These are phyloP conservation scores for Colletotrichum sp. DNA, from an alignment of 2,329 filamentous ascomycete species.

Conservation along the genomic window DNA sequence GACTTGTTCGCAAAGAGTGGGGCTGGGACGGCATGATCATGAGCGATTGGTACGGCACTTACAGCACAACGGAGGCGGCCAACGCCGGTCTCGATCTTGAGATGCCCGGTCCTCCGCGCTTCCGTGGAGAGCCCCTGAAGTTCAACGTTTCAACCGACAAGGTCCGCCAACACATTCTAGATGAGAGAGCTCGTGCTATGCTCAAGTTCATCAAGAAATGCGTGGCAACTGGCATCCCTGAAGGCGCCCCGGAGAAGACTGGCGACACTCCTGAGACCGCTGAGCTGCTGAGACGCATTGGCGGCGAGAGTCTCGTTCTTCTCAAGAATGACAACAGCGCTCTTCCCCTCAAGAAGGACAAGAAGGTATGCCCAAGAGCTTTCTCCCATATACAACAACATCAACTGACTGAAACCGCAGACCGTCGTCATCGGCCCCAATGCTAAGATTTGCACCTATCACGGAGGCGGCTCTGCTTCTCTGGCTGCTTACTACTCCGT, in stretches of 20 bases:
- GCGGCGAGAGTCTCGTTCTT: slow-evolving; percentile 73
- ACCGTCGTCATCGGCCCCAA: slow-evolving; percentile 64
- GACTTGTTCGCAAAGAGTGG: slow-evolving; percentile 61
- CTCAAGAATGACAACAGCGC: slow-evolving; percentile 72
- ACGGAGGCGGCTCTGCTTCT: slow-evolving; percentile 71
- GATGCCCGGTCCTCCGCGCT: slow-evolving; percentile 62
- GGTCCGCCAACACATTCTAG: slow-evolving; percentile 57
- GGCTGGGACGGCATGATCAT: slow-evolving; percentile 62
- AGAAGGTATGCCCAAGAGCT: slow-evolving; percentile 46
- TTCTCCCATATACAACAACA: background rate
- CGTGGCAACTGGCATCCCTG: slow-evolving; percentile 56
- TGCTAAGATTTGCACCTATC: slow-evolving; percentile 59
- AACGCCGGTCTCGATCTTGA: slow-evolving; percentile 62
- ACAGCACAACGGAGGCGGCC: slow-evolving; percentile 55
- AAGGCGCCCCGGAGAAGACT: slow-evolving; percentile 57
- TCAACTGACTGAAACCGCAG: slow-evolving; percentile 24
- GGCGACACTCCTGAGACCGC: slow-evolving; percentile 67
- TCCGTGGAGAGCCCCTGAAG: slow-evolving; percentile 55
- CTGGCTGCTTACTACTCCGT: slow-evolving; percentile 69
- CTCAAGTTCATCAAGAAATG: slow-evolving; percentile 65
- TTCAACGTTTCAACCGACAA: slow-evolving; percentile 62
- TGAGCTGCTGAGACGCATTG: slow-evolving; percentile 67
- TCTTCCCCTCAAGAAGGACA: slow-evolving; percentile 67
- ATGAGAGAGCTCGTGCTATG: slow-evolving; percentile 62
- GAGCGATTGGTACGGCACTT: slow-evolving; percentile 66